Evolutionary conservation across 441 rosid species (phyloP).

Genomic region (Jatropha podagrica): DNA sequence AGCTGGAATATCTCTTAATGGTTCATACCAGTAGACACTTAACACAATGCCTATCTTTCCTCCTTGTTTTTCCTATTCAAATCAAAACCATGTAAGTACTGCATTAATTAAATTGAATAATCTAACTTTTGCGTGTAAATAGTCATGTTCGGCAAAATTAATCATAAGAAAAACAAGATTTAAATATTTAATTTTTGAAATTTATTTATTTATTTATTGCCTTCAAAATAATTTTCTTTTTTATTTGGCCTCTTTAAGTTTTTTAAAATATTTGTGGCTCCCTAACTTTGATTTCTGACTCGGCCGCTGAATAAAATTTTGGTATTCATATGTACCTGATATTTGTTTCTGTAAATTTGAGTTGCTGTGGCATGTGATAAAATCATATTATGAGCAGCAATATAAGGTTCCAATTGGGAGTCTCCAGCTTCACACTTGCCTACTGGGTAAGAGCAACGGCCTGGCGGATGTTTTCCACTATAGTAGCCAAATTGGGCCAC

Average conservation of each 20-base stretch:
- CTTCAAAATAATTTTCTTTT: too few species aligned
- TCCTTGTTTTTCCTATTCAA: slow-evolving; percentile 12
- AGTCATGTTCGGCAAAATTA: too few species aligned
- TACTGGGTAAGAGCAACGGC: slow-evolving; percentile 7
- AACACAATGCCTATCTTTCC: slow-evolving; percentile 1
- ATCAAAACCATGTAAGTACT: neutral
- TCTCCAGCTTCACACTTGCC: slow-evolving; percentile 4
- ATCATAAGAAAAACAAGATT: too few species aligned
- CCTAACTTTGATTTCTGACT: too few species aligned
- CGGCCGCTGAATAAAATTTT: neutral
- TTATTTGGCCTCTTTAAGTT: too few species aligned
- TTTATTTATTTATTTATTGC: too few species aligned
- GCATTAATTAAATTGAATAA: neutral
- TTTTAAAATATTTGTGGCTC: too few species aligned
- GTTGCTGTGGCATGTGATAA: slow-evolving; percentile 10
- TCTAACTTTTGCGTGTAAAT: too few species aligned
- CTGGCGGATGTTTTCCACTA: neutral
- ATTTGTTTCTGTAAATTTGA: slow-evolving; percentile 4
- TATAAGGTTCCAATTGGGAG: slow-evolving; percentile 5
- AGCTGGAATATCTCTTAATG: neutral
- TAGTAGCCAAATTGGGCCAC: slow-evolving; percentile 5
- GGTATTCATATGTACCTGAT: neutral
- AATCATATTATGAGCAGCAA: slow-evolving; percentile 14
- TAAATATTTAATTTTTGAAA: too few species aligned
- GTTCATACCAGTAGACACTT: slow-evolving; percentile 5